phyloP scores from a whole-genome alignment of 2,329 filamentous ascomycete genomes.

The Aspergillus amoenus region DNA sequence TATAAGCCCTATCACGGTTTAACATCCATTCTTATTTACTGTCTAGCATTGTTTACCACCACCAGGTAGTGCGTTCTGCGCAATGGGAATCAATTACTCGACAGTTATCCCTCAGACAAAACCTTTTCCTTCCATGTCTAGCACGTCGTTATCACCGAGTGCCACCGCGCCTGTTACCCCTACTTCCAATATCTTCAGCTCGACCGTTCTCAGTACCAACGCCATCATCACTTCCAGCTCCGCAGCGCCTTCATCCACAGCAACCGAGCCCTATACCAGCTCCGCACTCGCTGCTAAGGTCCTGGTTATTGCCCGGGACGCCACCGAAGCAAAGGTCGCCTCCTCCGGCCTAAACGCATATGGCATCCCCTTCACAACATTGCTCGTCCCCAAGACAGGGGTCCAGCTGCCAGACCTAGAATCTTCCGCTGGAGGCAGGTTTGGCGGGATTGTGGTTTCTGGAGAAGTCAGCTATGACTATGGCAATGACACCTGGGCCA shows the following conservation, averaged over 20 bases:
- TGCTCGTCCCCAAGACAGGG: constrained; percentile 56
- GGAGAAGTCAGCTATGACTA: constrained; percentile 58
- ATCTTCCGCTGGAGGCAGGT: constrained; percentile 53
- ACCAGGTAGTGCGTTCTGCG: neutral
- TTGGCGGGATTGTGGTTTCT: constrained; percentile 58
- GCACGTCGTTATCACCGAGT: neutral
- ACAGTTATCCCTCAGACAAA: neutral
- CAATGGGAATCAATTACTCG: neutral
- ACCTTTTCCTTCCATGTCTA: neutral
- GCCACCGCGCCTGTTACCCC: neutral
- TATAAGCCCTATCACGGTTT: too few relatives aligned
- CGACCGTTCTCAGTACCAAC: too few relatives aligned
- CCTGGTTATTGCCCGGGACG: constrained; percentile 57
- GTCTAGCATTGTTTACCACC: neutral
- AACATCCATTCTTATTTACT: neutral
- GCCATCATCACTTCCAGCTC: too few relatives aligned
- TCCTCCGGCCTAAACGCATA: constrained; percentile 59
- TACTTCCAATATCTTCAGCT: neutral
- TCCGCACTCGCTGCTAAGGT: constrained; percentile 43
- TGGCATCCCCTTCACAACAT: constrained; percentile 58
- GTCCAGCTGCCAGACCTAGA: constrained; percentile 54
- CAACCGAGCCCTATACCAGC: too few relatives aligned
- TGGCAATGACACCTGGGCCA: constrained; percentile 45
- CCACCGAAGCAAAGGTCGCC: constrained; percentile 49
- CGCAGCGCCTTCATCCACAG: too few relatives aligned